phyloP scores from a whole-genome alignment of 1,139 yeast genomes.

The Lipomyces yarrowii region DNA sequence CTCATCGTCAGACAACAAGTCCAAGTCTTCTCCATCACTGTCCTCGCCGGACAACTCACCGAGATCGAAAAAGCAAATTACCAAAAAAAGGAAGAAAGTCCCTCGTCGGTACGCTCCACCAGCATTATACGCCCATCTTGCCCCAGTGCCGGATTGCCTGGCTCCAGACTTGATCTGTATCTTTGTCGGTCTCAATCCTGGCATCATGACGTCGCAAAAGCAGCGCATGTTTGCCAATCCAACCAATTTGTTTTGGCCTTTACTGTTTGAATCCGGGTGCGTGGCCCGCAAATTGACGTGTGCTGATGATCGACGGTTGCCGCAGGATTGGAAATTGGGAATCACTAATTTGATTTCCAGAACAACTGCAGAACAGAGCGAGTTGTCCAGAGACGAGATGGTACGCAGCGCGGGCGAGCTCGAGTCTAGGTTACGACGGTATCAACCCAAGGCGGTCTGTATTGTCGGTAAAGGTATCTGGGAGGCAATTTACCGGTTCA shows the following conservation, averaged over 20 bases:
- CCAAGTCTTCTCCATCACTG: neutral
- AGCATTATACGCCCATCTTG: slow-evolving; percentile 37
- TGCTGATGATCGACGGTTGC: slow-evolving; percentile 49
- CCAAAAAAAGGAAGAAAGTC: slow-evolving; percentile 16
- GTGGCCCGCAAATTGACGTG: slow-evolving; percentile 44
- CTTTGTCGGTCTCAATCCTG: slow-evolving; percentile 78
- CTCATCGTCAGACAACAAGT: neutral
- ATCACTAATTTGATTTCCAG: slow-evolving; percentile 72
- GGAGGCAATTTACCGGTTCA: slow-evolving; percentile 56
- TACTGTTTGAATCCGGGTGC: slow-evolving; percentile 57
- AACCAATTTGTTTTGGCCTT: slow-evolving; percentile 70
- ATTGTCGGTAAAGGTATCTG: slow-evolving; percentile 80
- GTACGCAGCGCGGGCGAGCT: slow-evolving; percentile 57
- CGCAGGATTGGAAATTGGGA: slow-evolving; percentile 57
- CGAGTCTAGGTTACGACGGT: slow-evolving; percentile 48
- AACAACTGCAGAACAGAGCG: slow-evolving; percentile 63
- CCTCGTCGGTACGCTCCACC: slow-evolving; percentile 35
- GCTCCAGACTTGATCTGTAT: slow-evolving; percentile 47
- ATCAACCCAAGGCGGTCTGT: slow-evolving; percentile 52
- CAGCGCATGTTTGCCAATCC: slow-evolving; percentile 80
- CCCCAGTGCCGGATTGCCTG: slow-evolving; percentile 45
- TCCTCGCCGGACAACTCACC: neutral
- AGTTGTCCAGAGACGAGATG: slow-evolving; percentile 58
- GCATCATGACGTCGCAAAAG: slow-evolving; percentile 59
- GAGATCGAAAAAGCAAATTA: neutral